Base-by-base conservation (phyloP, 2,329 filamentous ascomycete species). In the Penicillium expansum region DNA sequence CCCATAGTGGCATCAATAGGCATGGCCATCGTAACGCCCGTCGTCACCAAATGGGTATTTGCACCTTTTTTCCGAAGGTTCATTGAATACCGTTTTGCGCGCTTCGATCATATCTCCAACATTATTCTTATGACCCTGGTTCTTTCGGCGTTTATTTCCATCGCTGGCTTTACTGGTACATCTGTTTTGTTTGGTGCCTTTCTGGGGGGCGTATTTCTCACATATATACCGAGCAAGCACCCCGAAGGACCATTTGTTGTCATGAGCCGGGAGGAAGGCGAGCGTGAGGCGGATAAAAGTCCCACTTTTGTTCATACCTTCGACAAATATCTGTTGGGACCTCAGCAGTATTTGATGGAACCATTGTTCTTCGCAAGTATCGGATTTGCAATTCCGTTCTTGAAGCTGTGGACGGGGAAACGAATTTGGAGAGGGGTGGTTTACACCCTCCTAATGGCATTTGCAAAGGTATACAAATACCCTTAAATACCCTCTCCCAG, bases 221-320 rank as follows among this genome's bases (percentile, higher is more conserved):
- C 72, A 1, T 71, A 72, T 13, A 57, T 77, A 8, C 70, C 74
- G 3, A 73, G 68, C 59, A 74, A 71, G 49, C 69, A 71, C 9
- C 67, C 72, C 2, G 68, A 71, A 14, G 69, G 67, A 1, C 74
- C 74, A 0, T 76, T 75, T 54, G 68, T 74, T 1, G 68, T 72
- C 9, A 64, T 69, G 59, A 70, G 62, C 20, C 69, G 69, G 0
- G 69, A 74, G 41, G 59, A 73, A n/a, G 72, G 70, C 2, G 73
- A 75, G 56, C 50, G 60, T 2, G 65, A 71, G 18, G 60, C 47
- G 1, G 56, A 70, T n/a, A 74, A 74, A 54, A 71, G 68, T 6
- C 75, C 74, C 4, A 74, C 68, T 0, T 77, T 77, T 47, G 63
- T 71, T 0, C 72, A 76, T 51, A 75, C 74, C 0, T 77, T 76